Conservation (phyloP, 2,329 filamentous ascomycete genomes). For the Pyricularia grisea region DNA sequence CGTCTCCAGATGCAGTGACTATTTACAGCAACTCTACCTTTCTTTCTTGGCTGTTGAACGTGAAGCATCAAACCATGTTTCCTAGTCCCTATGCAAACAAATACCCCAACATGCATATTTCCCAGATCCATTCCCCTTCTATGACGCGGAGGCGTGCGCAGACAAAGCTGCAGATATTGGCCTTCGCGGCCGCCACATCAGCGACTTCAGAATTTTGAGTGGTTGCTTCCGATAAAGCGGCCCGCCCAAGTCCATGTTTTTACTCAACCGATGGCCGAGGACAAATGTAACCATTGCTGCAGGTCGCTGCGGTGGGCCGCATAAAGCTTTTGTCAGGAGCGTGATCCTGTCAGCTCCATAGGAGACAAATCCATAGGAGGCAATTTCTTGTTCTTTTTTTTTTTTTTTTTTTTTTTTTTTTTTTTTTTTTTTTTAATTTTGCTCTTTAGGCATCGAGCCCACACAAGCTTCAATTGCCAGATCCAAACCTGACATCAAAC, state of each 20-base stretch:
- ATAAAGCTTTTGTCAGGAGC: not conserved
- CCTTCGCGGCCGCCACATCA: not conserved
- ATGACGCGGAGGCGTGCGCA: not conserved
- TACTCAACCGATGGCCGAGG: not conserved
- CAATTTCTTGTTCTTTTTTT: too few species aligned
- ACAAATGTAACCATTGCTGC: not conserved
- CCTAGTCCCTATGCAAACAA: not conserved
- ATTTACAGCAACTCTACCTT: not conserved
- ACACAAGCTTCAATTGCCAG: constrained; percentile 10
- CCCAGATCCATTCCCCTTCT: not conserved
- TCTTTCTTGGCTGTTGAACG: not conserved
- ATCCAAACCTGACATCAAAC: constrained; percentile 66
- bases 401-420: not conserved
- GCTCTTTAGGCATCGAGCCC: not conserved
- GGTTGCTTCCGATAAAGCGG: not conserved
- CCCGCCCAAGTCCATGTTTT: not conserved
- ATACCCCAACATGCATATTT: not conserved
- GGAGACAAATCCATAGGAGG: too few species aligned
- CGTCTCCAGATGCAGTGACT: not conserved
- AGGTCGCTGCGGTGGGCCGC: not conserved
- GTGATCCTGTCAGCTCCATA: not conserved
- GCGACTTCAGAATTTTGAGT: not conserved
- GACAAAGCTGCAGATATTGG: not conserved
- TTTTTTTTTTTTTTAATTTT: constrained; percentile 11
- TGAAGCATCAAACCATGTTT: not conserved